These are phyloP conservation scores for Globisporangium radiosum DNA, from an alignment of 352 stramenopile species.

Conservation along the genomic window DNA sequence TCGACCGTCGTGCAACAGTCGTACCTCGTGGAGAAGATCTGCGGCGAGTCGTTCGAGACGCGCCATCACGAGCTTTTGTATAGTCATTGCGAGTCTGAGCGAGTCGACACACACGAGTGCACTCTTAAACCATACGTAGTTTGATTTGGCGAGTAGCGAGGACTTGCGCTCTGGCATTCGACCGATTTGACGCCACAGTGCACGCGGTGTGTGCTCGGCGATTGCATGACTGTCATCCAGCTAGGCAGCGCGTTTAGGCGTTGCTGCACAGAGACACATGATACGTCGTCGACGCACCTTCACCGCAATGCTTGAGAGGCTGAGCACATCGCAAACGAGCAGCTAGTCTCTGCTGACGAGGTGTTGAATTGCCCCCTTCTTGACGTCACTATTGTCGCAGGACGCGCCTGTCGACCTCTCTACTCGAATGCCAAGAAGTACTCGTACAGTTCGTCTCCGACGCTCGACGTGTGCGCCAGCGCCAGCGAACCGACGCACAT, in stretches of 20 bases:
- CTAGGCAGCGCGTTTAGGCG: not conserved
- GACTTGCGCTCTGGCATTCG: conserved; percentile 25
- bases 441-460: conserved; percentile 21
- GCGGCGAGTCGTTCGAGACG: conserved; percentile 21
- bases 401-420: not conserved
- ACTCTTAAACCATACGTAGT: conserved; percentile 30
- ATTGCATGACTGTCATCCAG: not conserved
- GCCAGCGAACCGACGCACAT: conserved; percentile 19
- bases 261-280: too few relatives aligned
- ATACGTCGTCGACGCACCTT: too few relatives aligned
- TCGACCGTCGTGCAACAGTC: conserved; percentile 41
- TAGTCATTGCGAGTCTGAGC: conserved; percentile 20
- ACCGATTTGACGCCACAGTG: not conserved
- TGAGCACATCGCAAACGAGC: too few relatives aligned
- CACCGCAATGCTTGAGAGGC: too few relatives aligned
- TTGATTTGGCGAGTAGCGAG: conserved; percentile 28
- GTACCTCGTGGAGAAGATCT: conserved; percentile 57
- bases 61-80: conserved; percentile 47
- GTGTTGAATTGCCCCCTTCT: too few relatives aligned
- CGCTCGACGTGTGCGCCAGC: conserved; percentile 9
- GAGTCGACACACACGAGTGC: conserved; percentile 29
- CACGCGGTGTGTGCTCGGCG: not conserved
- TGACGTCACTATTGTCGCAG: not conserved
- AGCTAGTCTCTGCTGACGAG: too few relatives aligned
- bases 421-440: conserved; percentile 1